Evolutionary conservation across 2,329 filamentous ascomycete genomes (phyloP), one percentile per base, ranked within the genome.

Genomic region (Aschersonia sp.): DNA sequence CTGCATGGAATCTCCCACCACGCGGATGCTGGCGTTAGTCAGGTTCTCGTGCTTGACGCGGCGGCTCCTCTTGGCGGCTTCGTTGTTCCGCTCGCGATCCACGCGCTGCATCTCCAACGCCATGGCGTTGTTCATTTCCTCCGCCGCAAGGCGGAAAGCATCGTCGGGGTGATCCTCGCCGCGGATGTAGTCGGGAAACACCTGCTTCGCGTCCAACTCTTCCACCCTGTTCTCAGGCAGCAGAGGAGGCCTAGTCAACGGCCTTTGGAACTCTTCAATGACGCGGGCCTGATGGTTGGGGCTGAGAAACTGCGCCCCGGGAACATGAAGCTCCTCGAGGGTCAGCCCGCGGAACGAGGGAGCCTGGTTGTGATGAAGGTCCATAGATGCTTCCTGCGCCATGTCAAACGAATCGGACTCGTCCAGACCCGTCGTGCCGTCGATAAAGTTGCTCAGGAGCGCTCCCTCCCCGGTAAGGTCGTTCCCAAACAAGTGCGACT

Each of bases 41-140:
- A 51, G 35, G 14, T 49, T 57, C 9, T 42, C 45, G 1, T 47
- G 31, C 49, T 56, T 60, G 41, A 54, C n/a, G 0, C 41, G 40
- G 1, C 66, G 58, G 9, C 59, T 63, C 47, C 64, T 61, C 52
- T 62, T 64, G 30, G 66, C 66, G 0, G 66, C 62, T 37, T 54
- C 49, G 50, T 67, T 68, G 55, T 68, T 68, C 5, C 65, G 55
- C 42, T 57, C 49, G 2, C 60, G 56, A 14, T 65, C 59, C 2
- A 59, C 44, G 4, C 30, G 45, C 48, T 59, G 56, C 7, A 54
- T 52, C 22, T 53, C 46, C 4, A 48, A 48, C 2, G 61, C 55
- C 39, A 64, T 56, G 5, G 43, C 10, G 46, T 65, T 61, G 48
- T 60, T 60, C 6, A 50, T 48, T 0, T 44, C 50, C 22, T 56